phyloP scores from a whole-genome alignment of 2,329 filamentous ascomycete genomes.

The Arthrinium phaeospermum region DNA sequence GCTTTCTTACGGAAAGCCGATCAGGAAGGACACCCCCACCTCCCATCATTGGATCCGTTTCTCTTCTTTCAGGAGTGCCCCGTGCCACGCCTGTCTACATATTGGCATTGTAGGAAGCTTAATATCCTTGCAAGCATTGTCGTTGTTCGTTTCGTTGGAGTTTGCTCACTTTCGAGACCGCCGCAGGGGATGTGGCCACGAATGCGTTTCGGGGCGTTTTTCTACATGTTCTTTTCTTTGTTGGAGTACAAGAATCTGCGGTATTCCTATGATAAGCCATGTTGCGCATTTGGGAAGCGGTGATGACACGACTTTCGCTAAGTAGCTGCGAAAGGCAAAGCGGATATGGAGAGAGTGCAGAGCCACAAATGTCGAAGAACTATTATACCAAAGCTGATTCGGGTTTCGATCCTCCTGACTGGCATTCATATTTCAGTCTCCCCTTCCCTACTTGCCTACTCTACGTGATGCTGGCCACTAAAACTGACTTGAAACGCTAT shows the following conservation, averaged over 20 bases:
- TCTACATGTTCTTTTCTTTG: conserved; percentile 18
- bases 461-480: not conserved
- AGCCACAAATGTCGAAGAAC: conserved; percentile 10
- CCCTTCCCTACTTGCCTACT: not conserved
- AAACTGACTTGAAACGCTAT: not conserved
- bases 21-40: not conserved
- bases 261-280: conserved; percentile 17
- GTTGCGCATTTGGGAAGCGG: conserved; percentile 18
- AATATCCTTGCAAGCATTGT: conserved; percentile 40
- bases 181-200: not conserved
- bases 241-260: conserved; percentile 20
- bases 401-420: not conserved
- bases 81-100: conserved; percentile 24
- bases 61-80: conserved; percentile 32
- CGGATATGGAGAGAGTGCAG: conserved; percentile 5
- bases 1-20: not conserved
- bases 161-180: not conserved
- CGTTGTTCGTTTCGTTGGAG: conserved; percentile 17
- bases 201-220: conserved; percentile 5
- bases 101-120: conserved; percentile 34
- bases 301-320: not conserved
- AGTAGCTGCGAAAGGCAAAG: not conserved
- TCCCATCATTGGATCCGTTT: conserved; percentile 30
- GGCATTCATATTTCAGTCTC: not conserved
- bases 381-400: conserved; percentile 7